Conservation (phyloP, 768 basidiomycete species). For the Cystofilobasidium bisporidii region DNA sequence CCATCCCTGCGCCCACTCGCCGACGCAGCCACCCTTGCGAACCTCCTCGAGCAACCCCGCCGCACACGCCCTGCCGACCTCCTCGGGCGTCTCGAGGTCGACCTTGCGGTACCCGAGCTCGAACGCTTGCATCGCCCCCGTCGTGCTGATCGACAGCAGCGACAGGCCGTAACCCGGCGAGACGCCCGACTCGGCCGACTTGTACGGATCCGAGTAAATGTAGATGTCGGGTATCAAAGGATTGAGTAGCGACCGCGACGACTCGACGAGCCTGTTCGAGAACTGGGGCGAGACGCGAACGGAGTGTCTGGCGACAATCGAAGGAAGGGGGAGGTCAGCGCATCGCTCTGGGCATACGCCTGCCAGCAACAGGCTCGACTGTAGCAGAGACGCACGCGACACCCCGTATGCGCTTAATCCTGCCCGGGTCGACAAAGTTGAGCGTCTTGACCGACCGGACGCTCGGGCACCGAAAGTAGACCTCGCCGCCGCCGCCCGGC, state of each 20-base stretch:
- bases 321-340: slow-evolving; percentile 10
- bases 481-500: slow-evolving; percentile 81
- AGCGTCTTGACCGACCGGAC: slow-evolving; percentile 84
- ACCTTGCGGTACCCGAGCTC: slow-evolving; percentile 64
- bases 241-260: slow-evolving; percentile 82
- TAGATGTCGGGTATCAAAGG: slow-evolving; percentile 97
- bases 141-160: slow-evolving; percentile 83
- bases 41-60: slow-evolving; percentile 70
- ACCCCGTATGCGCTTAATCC: slow-evolving; percentile 87
- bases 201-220: slow-evolving; percentile 95
- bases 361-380: too few species aligned
- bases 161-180: slow-evolving; percentile 93
- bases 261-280: slow-evolving; percentile 94
- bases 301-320: slow-evolving; percentile 82
- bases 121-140: slow-evolving; percentile 72
- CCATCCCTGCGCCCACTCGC: slow-evolving; percentile 75
- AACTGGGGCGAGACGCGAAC: slow-evolving; percentile 96
- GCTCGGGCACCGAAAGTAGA: slow-evolving; percentile 84
- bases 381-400: slow-evolving; percentile 60
- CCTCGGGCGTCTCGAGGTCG: slow-evolving; percentile 65
- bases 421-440: slow-evolving; percentile 83
- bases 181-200: slow-evolving; percentile 85
- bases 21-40: slow-evolving; percentile 74
- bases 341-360: too few species aligned
- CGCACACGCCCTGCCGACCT: slow-evolving; percentile 74